Percentiles rank a stretch among this genome's conserved stretches.
Conservation (phyloP, 2,329 filamentous ascomycete species). For the Pezicula neosporulosa region DNA sequence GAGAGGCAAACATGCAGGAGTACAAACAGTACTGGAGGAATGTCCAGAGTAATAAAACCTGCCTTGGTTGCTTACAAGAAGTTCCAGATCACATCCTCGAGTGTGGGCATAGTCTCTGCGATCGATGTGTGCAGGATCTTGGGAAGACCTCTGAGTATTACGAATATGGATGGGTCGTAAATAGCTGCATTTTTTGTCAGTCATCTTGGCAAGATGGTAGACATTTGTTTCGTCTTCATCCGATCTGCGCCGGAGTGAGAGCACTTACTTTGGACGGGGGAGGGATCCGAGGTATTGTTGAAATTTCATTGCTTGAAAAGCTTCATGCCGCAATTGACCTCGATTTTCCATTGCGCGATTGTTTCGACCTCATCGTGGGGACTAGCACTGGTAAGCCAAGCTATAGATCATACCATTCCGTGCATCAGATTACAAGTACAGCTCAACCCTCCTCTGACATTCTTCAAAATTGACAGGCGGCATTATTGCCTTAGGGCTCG, state of each 20-base stretch:
- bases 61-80: slow-evolving; percentile 3
- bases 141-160: neutral
- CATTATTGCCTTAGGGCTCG: slow-evolving; percentile 4
- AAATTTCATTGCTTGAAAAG: slow-evolving; percentile 5
- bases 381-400: slow-evolving; percentile 3
- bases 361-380: slow-evolving; percentile 9
- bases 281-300: slow-evolving; percentile 8
- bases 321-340: slow-evolving; percentile 4
- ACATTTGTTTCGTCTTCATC: slow-evolving; percentile 3
- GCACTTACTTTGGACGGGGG: slow-evolving; percentile 3
- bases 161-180: slow-evolving; percentile 2
- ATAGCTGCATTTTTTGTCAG: slow-evolving; percentile 1
- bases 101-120: slow-evolving; percentile 2
- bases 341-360: slow-evolving; percentile 3
- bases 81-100: slow-evolving; percentile 4
- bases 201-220: neutral
- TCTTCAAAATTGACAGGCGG: slow-evolving; percentile 1
- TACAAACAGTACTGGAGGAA: slow-evolving; percentile 3
- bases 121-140: slow-evolving; percentile 3
- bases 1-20: slow-evolving; percentile 1
- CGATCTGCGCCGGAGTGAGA: slow-evolving; percentile 4
- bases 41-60: slow-evolving; percentile 4
- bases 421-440: no score
- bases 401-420: neutral
- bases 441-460: neutral